These are phyloP conservation scores for Diaporthe aspalathi DNA, from an alignment of 2,329 filamentous ascomycete genomes.

Conservation along the genomic window DNA sequence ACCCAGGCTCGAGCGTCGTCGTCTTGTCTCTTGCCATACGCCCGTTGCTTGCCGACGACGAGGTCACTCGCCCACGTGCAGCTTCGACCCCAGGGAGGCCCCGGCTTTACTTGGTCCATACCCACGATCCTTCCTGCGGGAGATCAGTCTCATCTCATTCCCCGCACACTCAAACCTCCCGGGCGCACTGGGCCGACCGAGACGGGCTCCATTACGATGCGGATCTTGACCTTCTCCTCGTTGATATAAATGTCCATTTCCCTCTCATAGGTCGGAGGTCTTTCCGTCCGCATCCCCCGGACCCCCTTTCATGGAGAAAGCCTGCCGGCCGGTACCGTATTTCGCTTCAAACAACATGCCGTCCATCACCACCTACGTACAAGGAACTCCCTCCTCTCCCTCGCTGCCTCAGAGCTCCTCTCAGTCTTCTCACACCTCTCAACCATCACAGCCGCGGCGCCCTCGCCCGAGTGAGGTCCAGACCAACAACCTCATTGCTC, in stretches of 20 bases:
- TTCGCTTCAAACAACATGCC: constrained; percentile 47
- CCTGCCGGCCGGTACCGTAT: constrained; percentile 35
- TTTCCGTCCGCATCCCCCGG: constrained; percentile 39
- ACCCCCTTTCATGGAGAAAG: constrained; percentile 38
- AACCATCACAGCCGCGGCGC: constrained; percentile 53
- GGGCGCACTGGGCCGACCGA: constrained; percentile 37
- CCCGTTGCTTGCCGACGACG: constrained; percentile 36
- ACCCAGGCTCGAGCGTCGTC: constrained; percentile 35
- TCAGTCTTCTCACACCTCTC: constrained; percentile 57
- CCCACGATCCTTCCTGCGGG: constrained; percentile 40
- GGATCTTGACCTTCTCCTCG: constrained; percentile 42
- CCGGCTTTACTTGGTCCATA: constrained; percentile 38
- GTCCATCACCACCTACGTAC: constrained; percentile 42
- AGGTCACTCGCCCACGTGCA: constrained; percentile 38
- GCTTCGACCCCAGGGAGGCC: constrained; percentile 39
- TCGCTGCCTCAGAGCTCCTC: constrained; percentile 49
- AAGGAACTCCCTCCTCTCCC: constrained; percentile 47
- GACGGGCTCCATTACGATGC: constrained; percentile 45
- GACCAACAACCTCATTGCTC: constrained; percentile 54
- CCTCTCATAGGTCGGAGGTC: constrained; percentile 38
- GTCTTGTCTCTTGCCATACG: constrained; percentile 32
- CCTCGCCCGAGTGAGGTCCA: constrained; percentile 61
- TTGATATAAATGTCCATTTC: constrained; percentile 38
- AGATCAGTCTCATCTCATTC: constrained; percentile 42
- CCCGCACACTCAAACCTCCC: constrained; percentile 43